Conservation (phyloP, 2,329 filamentous ascomycete genomes). For the Elsinoe australis region DNA sequence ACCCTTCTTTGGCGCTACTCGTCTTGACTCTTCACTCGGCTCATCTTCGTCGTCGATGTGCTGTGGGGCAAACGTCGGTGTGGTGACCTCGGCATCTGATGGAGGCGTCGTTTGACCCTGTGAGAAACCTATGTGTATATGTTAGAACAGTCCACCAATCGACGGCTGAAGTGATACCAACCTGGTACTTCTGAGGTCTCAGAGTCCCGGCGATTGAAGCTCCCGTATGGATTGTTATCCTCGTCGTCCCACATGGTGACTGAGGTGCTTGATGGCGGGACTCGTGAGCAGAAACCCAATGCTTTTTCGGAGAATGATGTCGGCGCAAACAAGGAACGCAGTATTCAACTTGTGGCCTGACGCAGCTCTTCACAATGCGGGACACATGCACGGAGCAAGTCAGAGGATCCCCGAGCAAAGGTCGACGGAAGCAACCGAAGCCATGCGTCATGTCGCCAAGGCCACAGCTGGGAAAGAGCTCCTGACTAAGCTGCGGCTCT, state of each 20-base stretch:
- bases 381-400: slow-evolving; percentile 11
- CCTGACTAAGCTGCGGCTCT: slow-evolving; percentile 15
- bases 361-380: slow-evolving; percentile 11
- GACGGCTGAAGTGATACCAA: slow-evolving; percentile 28
- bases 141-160: slow-evolving; percentile 37
- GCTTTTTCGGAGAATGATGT: too few relatives aligned
- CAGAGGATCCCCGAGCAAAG: not conserved
- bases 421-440: slow-evolving; percentile 5
- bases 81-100: slow-evolving; percentile 40
- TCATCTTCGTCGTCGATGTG: slow-evolving; percentile 48
- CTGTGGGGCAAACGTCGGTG: slow-evolving; percentile 50
- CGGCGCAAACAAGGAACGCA: too few relatives aligned
- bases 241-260: slow-evolving; percentile 94
- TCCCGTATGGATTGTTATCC: slow-evolving; percentile 96
- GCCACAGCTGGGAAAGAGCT: not conserved
- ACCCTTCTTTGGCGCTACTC: slow-evolving; percentile 59
- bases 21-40: slow-evolving; percentile 40
- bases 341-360: slow-evolving; percentile 1
- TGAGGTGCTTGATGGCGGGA: not conserved
- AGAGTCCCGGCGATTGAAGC: slow-evolving; percentile 81
- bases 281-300: not conserved
- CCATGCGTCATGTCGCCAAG: slow-evolving; percentile 1
- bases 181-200: slow-evolving; percentile 59
- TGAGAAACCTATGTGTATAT: not conserved
- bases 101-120: slow-evolving; percentile 26